Evolutionary conservation across 1,139 yeast genomes (phyloP).

Genomic region (Hemisphaericaspora lyxosophila): DNA sequence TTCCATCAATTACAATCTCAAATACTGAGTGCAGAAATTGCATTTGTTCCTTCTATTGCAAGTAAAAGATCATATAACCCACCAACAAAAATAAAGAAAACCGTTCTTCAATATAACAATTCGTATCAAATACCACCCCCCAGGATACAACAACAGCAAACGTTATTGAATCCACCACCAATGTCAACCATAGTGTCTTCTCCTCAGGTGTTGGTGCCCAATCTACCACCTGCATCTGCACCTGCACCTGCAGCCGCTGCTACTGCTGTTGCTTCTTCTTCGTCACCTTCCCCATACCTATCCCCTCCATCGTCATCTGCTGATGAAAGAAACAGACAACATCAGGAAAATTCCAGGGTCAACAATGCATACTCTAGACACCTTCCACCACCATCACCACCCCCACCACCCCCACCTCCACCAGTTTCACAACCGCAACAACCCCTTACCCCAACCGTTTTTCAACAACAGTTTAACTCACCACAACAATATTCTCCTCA

Average conservation of each 20-base stretch:
- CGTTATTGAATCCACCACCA: no score
- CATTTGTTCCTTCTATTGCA: slow-evolving; percentile 31
- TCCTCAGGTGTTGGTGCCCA: no score
- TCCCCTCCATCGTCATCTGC: neutral
- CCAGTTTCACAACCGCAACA: slow-evolving; percentile 7
- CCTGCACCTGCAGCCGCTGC: no score
- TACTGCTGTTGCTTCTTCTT: no score
- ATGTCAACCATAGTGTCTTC: neutral
- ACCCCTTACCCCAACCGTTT: slow-evolving; percentile 6
- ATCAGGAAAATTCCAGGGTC: neutral
- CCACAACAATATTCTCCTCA: slow-evolving; percentile 7
- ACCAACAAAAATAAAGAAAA: slow-evolving; percentile 33
- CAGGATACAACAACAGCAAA: neutral
- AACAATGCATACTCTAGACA: neutral
- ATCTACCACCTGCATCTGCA: no score
- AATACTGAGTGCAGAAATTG: slow-evolving; percentile 37
- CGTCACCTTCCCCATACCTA: neutral
- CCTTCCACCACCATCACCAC: neutral
- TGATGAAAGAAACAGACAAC: neutral
- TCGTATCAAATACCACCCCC: neutral
- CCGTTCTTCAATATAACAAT: slow-evolving; percentile 3
- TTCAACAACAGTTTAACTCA: slow-evolving; percentile 9
- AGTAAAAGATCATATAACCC: slow-evolving; percentile 31
- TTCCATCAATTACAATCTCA: slow-evolving; percentile 46
- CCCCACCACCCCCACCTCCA: neutral